phyloP scores from a whole-genome alignment of 768 basidiomycete species.

The Kockovaella imperatae region DNA sequence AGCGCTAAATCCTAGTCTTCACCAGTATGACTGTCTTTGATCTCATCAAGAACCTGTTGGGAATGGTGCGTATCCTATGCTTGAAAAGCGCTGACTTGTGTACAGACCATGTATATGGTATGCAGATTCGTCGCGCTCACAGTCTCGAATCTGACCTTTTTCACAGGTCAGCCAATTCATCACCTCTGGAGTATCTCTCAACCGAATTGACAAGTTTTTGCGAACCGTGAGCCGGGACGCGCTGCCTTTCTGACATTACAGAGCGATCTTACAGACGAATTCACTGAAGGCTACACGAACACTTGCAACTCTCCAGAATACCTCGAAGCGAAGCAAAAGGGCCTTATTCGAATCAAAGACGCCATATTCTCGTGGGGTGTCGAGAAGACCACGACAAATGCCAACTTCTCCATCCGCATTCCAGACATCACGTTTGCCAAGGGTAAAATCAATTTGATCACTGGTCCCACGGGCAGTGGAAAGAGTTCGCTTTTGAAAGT shows the following conservation, averaged over 20 bases:
- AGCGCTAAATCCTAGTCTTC: conserved; percentile 45
- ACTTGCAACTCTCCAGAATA: conserved; percentile 17
- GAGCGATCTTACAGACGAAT: conserved; percentile 42
- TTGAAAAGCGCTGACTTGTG: not conserved
- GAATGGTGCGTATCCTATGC: conserved; percentile 17
- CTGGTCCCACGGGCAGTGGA: conserved; percentile 46
- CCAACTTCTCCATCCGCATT: conserved; percentile 42
- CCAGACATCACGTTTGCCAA: conserved; percentile 43
- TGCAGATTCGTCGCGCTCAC: conserved; percentile 21
- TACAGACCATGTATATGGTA: conserved; percentile 9
- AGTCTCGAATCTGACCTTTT: not conserved
- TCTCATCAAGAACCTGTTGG: conserved; percentile 52
- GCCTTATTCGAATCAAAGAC: conserved; percentile 37
- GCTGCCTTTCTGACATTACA: conserved; percentile 30
- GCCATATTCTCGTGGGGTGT: conserved; percentile 43
- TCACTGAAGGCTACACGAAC: conserved; percentile 9
- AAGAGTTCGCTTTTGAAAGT: conserved; percentile 40
- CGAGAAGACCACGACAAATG: conserved; percentile 43
- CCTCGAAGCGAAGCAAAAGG: conserved; percentile 31
- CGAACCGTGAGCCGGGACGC: conserved; percentile 36
- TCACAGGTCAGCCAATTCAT: conserved; percentile 22
- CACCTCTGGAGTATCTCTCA: conserved; percentile 58
- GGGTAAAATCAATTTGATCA: conserved; percentile 45
- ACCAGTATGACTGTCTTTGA: conserved; percentile 59
- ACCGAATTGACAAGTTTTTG: conserved; percentile 53